Evolutionary conservation across 2,329 filamentous ascomycete genomes (phyloP).

Genomic region (Fonsecaea erecta): DNA sequence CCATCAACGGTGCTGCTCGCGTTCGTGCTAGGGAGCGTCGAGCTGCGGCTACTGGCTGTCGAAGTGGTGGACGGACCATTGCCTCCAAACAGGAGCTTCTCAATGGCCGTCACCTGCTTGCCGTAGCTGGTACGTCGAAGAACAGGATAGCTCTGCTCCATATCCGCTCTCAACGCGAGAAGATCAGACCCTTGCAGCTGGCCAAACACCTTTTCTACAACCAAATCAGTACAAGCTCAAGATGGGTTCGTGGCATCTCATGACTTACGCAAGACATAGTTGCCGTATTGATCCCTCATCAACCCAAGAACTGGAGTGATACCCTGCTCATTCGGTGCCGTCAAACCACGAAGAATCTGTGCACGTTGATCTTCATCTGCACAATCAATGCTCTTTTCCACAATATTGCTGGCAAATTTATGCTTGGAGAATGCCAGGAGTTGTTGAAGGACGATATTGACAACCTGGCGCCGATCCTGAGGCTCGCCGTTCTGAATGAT

Average conservation of each 20-base stretch:
- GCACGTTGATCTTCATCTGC: conserved; percentile 71
- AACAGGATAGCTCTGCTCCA: conserved; percentile 65
- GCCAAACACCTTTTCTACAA: conserved; percentile 75
- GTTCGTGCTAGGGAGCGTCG: conserved; percentile 67
- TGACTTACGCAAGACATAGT: conserved; percentile 92
- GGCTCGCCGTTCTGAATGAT: conserved; percentile 78
- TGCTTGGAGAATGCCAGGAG: conserved; percentile 82
- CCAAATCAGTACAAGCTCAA: conserved; percentile 39
- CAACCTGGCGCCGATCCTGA: conserved; percentile 73
- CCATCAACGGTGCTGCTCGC: conserved; percentile 53
- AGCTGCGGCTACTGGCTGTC: conserved; percentile 67
- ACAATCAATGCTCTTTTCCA: conserved; percentile 84
- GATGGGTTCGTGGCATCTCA: neutral
- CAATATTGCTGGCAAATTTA: conserved; percentile 96
- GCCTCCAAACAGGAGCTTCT: conserved; percentile 59
- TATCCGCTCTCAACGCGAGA: conserved; percentile 64
- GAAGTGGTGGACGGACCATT: conserved; percentile 56
- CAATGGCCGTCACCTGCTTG: conserved; percentile 69
- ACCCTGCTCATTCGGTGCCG: conserved; percentile 64
- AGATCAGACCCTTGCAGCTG: conserved; percentile 65
- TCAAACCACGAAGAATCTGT: conserved; percentile 69
- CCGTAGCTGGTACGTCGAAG: conserved; percentile 68
- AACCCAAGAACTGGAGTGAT: conserved; percentile 72
- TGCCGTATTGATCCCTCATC: conserved; percentile 90
- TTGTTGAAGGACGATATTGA: conserved; percentile 72